Conservation (phyloP, 73 alveolate genomes). For the Diophrys sp. region DNA sequence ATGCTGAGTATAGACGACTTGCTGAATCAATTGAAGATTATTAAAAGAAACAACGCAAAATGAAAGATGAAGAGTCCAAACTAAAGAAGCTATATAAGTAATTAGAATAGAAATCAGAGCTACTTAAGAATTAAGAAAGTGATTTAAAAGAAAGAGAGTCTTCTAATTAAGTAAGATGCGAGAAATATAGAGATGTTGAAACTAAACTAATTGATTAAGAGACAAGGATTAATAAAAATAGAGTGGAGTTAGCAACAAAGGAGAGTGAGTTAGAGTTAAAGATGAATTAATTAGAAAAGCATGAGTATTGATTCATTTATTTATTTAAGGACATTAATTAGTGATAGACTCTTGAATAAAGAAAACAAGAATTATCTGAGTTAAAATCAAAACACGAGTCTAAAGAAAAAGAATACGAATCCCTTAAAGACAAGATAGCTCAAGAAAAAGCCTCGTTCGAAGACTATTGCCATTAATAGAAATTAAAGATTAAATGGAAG, state of each 20-base stretch:
- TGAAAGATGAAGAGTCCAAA: not conserved
- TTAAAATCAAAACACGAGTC: not conserved
- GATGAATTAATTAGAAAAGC: not conserved
- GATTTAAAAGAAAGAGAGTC: not conserved
- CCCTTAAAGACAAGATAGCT: not conserved
- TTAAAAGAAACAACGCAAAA: too few species aligned
- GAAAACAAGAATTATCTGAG: not conserved
- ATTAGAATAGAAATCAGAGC: not conserved
- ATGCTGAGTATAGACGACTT: not conserved
- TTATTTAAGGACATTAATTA: too few species aligned
- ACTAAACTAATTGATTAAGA: not conserved
- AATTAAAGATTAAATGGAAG: conserved; percentile 16
- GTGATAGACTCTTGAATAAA: not conserved
- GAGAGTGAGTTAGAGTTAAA: not conserved
- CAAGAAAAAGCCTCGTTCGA: not conserved
- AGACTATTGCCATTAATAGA: not conserved
- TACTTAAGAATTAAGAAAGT: not conserved
- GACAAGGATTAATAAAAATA: not conserved
- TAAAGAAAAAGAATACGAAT: not conserved
- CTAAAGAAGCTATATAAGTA: not conserved
- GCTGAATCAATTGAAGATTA: not conserved
- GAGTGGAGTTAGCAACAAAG: not conserved
- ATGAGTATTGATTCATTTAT: too few species aligned
- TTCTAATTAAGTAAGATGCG: not conserved
- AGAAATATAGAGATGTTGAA: not conserved